Base-by-base conservation (phyloP, 1,284 basidiomycete genomes). In the Ceratobasidium sp. region DNA sequence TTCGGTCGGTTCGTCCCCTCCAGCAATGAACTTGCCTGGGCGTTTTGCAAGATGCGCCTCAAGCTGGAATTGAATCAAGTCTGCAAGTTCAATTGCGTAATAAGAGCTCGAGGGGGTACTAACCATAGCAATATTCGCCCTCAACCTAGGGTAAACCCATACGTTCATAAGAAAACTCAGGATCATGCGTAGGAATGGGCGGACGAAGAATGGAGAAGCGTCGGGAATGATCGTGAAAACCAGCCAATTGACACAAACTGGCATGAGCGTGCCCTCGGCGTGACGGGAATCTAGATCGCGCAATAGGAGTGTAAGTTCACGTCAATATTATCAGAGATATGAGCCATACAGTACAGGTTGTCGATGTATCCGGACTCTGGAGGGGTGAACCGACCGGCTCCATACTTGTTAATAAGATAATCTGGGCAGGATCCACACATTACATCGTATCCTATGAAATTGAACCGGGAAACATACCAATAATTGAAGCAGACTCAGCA, bases 401-500 rank as follows among this genome's bases (percentile, higher is more conserved):
- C 80, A 68, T 81, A 81, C 48, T 79, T 79, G 14, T 23, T 41
- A 18, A 81, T 67, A n/a, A 81, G 30, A 35, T 81, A 81, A 48
- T 81, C 80, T 79, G 41, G 27, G 44, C 20, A 35, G 10, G 18
- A 44, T 30, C 18, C n/a, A 41, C 18, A 55, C 48, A n/a, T 27
- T 41, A 10, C 27, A 27, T 67, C 38, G 50, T 67, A 16, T 27
- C 46, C 35, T 67, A 30, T 30, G 18, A 38, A 54, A 23, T 10
- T 27, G 38, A 50, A 30, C 10, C 18, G n/a, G n/a, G 23, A 14
- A 23, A 78, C 85, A 70, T 75, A 88, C 88, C 87, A 55, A 88
- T 82, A 64, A 89, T 88, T 16, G 88, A 86, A 18, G 87, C 87
- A 74, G 88, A 88, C 81, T 89, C 88, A 18, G 87, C 86, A 38